These are phyloP conservation scores for Solanum lycopersicoides DNA, from an alignment of 257 asterid genomes.

Conservation along the genomic window DNA sequence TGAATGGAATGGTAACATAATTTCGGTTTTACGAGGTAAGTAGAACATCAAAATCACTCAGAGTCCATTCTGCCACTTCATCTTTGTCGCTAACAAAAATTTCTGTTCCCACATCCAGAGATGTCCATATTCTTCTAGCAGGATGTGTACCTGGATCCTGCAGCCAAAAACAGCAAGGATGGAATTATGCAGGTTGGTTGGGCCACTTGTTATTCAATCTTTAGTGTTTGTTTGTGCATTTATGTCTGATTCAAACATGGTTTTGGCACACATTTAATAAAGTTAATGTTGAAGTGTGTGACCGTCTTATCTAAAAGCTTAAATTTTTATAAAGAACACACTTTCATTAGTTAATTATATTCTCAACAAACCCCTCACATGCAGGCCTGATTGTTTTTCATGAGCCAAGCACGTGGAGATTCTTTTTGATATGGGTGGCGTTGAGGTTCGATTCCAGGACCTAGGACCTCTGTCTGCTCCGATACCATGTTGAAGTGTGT, in stretches of 20 bases:
- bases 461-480: too few species aligned
- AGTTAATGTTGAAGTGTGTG: neutral
- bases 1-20: neutral
- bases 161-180: neutral
- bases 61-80: slow-evolving; percentile 69
- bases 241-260: neutral
- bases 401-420: neutral
- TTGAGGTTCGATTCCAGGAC: neutral
- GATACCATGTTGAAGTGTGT: neutral
- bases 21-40: slow-evolving; percentile 14
- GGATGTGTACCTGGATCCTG: slow-evolving; percentile 59
- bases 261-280: neutral
- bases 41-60: slow-evolving; percentile 55
- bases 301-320: neutral
- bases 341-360: too few species aligned
- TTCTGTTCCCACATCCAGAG: slow-evolving; percentile 73
- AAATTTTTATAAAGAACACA: neutral
- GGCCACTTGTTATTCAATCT: neutral
- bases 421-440: neutral
- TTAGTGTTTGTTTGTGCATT: neutral
- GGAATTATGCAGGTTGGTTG: neutral
- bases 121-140: slow-evolving; percentile 70
- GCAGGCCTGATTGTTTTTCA: neutral
- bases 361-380: neutral
- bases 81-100: slow-evolving; percentile 56